Base-by-base conservation (phyloP, 805 yeast genomes). In the Zygoascus flipseniorum region DNA sequence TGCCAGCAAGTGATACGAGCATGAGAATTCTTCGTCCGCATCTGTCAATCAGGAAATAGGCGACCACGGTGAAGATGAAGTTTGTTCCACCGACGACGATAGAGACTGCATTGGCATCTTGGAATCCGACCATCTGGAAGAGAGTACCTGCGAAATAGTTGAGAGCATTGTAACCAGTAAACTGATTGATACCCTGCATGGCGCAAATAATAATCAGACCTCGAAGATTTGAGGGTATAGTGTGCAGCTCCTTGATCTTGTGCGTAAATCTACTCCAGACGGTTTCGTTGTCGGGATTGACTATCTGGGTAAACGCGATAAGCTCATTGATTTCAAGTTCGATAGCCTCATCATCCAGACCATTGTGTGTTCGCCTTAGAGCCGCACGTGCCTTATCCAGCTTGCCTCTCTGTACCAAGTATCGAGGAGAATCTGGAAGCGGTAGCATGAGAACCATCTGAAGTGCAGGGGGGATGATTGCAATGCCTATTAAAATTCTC, bases 391-490 rank as follows among this genome's bases (percentile, higher is more conserved):
- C 98, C 56, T 72, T 73, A 3, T 81, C 88, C 28, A 74, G 60
- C 50, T 80, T 72, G 51, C 86, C 85, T 58, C 81, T 79, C 75
- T 85, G 82, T 48, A 90, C 82, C 64, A 90, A 82, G 67, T 72
- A 92, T 68, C 99, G 80, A 57, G 99, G 99, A 14, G 97, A 89
- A 65, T 92, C 99, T 10, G 99, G 98, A 66, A 92, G 77, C 72
- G 87, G 90, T 62, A 82, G 66, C 66, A 92, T 88, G 46, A 87
- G 77, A n/a, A 75, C 73, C 65, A 86, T 77, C 72, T 92, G 98
- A 26, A 83, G 56, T 16, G 77, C 83, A 9, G 96, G 86, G n/a
- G 98, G 97, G 35, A 90, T 78, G 73, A 92, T 79, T 48, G 96
- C 85, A 35, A 92, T 70, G 5, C 97, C 98, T 37, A 92, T 96